These are phyloP conservation scores for Oxytropis ochrocephala DNA, from an alignment of 306 rosid species.

Conservation along the genomic window DNA sequence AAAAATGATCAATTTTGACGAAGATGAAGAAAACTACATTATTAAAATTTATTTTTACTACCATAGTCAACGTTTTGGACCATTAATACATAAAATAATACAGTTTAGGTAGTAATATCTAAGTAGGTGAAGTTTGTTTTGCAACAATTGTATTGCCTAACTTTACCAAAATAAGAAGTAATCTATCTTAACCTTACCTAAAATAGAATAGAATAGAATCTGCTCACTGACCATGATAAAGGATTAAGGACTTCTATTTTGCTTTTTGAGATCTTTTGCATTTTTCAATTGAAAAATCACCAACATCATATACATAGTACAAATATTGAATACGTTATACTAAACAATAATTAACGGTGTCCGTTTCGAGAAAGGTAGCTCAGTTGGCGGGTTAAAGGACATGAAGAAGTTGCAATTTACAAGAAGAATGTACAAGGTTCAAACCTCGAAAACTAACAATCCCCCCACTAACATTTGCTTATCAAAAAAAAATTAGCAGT, in stretches of 20 bases:
- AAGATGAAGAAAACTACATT: background rate
- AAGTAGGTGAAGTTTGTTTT: conserved; percentile 16
- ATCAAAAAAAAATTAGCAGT: too few relatives aligned
- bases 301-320: background rate
- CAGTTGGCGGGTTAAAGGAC: too few relatives aligned
- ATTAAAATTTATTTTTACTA: background rate
- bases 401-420: too few relatives aligned
- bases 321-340: background rate
- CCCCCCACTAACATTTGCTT: too few relatives aligned
- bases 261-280: background rate
- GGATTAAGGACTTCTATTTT: background rate
- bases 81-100: background rate
- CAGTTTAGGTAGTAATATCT: background rate
- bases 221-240: background rate
- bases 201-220: conserved; percentile 19
- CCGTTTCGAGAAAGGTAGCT: too few relatives aligned
- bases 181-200: conserved; percentile 6
- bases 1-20: background rate
- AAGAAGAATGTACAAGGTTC: too few relatives aligned
- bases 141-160: background rate
- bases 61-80: background rate
- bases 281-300: background rate
- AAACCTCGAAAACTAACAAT: too few relatives aligned
- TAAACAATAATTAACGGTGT: background rate
- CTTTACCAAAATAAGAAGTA: background rate